phyloP scores from a whole-genome alignment of 2,329 filamentous ascomycete species.

The Colletotrichum phormii region DNA sequence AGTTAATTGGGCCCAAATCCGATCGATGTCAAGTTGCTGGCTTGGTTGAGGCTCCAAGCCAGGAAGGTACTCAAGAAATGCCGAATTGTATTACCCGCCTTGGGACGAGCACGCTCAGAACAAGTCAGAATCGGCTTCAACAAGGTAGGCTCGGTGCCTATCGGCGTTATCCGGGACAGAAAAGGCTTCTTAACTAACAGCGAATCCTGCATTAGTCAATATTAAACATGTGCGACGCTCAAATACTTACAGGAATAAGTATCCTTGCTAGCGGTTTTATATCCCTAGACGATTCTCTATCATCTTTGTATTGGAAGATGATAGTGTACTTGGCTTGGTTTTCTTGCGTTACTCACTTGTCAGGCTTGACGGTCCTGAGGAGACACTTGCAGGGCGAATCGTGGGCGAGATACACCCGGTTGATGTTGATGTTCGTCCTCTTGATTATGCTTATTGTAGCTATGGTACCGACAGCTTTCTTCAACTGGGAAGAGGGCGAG shows the following conservation, averaged over 20 bases:
- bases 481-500: not conserved
- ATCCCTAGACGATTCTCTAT: not conserved
- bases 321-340: conserved; percentile 48
- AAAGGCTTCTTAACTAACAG: too few species aligned
- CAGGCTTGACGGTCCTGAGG: not conserved
- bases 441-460: not conserved
- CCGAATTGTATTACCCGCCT: not conserved
- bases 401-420: not conserved
- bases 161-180: too few species aligned
- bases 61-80: not conserved
- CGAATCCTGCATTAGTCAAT: not conserved
- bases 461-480: not conserved
- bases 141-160: too few species aligned
- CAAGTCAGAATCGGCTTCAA: not conserved
- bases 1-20: not conserved
- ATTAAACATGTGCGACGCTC: conserved; percentile 38
- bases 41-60: not conserved
- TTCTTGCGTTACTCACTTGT: conserved; percentile 45
- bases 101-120: not conserved
- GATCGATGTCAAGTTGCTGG: not conserved
- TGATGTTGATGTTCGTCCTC: not conserved
- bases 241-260: conserved; percentile 45
- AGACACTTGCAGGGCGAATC: not conserved
- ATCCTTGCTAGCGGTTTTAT: conserved; percentile 40
- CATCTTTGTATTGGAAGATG: conserved; percentile 44